Conservation (phyloP, 2,329 filamentous ascomycete genomes). For the Chaetomiaceae sp. region DNA sequence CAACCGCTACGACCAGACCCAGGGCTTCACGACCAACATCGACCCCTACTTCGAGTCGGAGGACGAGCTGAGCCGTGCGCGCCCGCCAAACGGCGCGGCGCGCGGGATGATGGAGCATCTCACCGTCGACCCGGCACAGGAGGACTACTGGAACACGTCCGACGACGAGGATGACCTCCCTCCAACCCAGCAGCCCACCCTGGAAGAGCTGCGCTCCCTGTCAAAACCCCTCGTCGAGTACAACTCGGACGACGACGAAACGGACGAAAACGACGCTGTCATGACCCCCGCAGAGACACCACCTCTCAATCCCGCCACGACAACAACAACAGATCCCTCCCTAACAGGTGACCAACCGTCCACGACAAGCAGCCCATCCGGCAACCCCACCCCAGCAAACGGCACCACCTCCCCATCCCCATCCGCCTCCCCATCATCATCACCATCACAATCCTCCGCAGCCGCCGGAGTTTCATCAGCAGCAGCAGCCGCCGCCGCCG, state of each 20-base stretch:
- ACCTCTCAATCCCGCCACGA: conserved; percentile 16
- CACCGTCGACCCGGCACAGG: conserved; percentile 71
- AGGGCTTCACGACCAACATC: conserved; percentile 59
- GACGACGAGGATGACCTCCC: conserved; percentile 72
- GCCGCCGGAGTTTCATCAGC: too few relatives aligned
- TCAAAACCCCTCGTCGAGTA: conserved; percentile 85
- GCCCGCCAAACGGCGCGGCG: conserved; percentile 34
- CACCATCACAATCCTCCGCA: neutral
- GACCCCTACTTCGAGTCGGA: conserved; percentile 69
- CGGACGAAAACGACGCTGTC: conserved; percentile 52
- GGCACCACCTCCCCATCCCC: conserved; percentile 20
- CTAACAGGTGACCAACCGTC: neutral
- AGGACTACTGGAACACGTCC: conserved; percentile 89
- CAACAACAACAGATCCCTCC: conserved; percentile 19
- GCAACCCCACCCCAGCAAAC: conserved; percentile 2
- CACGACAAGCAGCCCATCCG: conserved; percentile 33
- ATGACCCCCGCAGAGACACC: conserved; percentile 23
- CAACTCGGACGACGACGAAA: conserved; percentile 73
- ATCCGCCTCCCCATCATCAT: neutral
- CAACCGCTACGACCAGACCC: conserved; percentile 72
- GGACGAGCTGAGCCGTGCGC: conserved; percentile 48
- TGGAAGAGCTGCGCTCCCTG: conserved; percentile 30
- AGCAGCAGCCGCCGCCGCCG: neutral
- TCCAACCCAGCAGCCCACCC: neutral
- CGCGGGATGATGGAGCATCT: conserved; percentile 69